Evolutionary conservation across 176 grass and related monocot species (phyloP), one percentile per base, ranked within the genome.

Genomic region (Eremochloa ophiuroides): DNA sequence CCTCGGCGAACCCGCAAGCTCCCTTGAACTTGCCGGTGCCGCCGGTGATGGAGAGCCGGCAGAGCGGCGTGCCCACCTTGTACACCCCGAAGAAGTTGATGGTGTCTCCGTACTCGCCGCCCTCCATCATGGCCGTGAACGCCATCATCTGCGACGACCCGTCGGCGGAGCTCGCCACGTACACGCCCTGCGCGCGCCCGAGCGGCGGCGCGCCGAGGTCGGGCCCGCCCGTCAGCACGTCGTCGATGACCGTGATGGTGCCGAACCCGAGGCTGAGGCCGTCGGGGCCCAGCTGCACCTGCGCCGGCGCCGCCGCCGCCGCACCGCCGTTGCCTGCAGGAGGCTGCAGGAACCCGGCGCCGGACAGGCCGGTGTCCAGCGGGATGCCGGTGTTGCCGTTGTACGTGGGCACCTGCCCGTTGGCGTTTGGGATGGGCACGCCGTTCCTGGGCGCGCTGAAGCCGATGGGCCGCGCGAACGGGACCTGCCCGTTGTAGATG

Each of bases 401-500:
- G 17, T 68, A 63, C 18, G 84, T 93, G 23, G 91, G 91, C 35
- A 93, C 26, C 35, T 76, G 63, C 18, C 91, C 91, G 37, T 93
- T 78, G 33, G 91, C 64, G 82, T 93, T 93, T 16, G 91, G 91
- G 82, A 93, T 93, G 10, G 84, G 27, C 12, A 93, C 91, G 34
- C 91, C 84, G 73, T 93, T 89, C 78, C 44, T 56, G 5, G 91
- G 91, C 29, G 87, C 53, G 44, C 37, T 66, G 87, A 87, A 93
- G 15, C 91, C 87, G 69, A 93, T 93, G 11, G 91, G 84, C 2
- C 91, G 87, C 41, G 91, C 91, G 75, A 93, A 93, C 22, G 91
- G 91, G 20, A 93, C 91, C 85, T 93, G 87, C 14, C 87, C 91
- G 31, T 83, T 93, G 87, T 93, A 93, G 37, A 93, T 93, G 61